These are phyloP conservation scores for Candida ponderosae DNA, from an alignment of 805 yeast genomes.

Conservation along the genomic window DNA sequence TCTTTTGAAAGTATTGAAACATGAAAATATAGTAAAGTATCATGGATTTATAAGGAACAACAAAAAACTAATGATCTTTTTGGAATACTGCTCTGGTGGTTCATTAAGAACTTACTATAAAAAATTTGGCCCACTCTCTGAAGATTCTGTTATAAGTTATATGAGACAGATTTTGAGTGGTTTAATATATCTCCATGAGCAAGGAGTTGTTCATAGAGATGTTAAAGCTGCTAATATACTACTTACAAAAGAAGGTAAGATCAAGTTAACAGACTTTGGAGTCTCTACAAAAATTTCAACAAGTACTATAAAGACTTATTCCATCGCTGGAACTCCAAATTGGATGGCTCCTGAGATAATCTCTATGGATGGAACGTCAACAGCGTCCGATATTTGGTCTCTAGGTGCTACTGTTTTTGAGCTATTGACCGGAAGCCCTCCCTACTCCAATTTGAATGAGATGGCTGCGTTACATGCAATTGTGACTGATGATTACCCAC, in stretches of 20 bases:
- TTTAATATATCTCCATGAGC: slow-evolving; percentile 53
- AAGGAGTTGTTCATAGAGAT: slow-evolving; percentile 65
- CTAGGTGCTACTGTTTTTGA: slow-evolving; percentile 93
- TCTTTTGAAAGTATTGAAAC: slow-evolving; percentile 69
- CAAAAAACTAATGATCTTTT: slow-evolving; percentile 64
- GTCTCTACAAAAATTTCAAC: slow-evolving; percentile 64
- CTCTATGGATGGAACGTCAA: slow-evolving; percentile 73
- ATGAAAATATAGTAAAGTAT: slow-evolving; percentile 86
- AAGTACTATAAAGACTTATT: slow-evolving; percentile 40
- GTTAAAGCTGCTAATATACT: slow-evolving; percentile 75
- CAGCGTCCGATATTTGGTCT: slow-evolving; percentile 90
- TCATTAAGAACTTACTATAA: slow-evolving; percentile 41
- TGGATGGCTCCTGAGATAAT: slow-evolving; percentile 99
- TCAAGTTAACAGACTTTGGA: slow-evolving; percentile 70
- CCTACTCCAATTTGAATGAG: slow-evolving; percentile 67
- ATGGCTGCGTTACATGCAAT: slow-evolving; percentile 81
- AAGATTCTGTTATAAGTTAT: slow-evolving; percentile 51
- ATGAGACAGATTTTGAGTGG: slow-evolving; percentile 67
- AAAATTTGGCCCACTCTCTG: slow-evolving; percentile 41
- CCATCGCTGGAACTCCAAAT: slow-evolving; percentile 81
- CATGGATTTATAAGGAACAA: slow-evolving; percentile 80
- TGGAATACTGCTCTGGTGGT: slow-evolving; percentile 65
- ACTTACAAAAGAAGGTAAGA: slow-evolving; percentile 56
- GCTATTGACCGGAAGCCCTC: slow-evolving; percentile 78
- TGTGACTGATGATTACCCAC: slow-evolving; percentile 67